Base-by-base conservation (phyloP, 1,284 basidiomycete genomes). In the Psilocybe mexicana region DNA sequence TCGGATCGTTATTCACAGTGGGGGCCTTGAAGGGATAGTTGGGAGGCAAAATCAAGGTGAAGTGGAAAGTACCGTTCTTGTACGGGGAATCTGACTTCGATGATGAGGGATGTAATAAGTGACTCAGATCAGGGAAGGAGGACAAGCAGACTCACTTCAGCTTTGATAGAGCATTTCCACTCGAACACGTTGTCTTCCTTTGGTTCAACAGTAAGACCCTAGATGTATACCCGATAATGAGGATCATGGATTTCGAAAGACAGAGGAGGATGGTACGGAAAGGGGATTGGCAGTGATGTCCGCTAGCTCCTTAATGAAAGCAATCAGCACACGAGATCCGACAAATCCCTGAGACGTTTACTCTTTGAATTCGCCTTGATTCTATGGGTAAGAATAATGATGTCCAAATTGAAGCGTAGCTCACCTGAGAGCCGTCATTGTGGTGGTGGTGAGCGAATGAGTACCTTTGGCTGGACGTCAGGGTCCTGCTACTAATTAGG, bases 11-110 rank as follows among this genome's bases (percentile, higher is more conserved):
- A 61, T 84, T 64, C 72, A 94, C 93, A 50, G 80, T 80, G 42
- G 93, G 93, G 2, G 92, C 85, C 73, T 96, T 95, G 86, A 96
- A 97, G 0, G 94, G 94, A 68, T 90, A 96, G 71, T 88, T 90
- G 23, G 81, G 70, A 1, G 91, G 88, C 48, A 94, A 82, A 28
- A 80, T 78, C 26, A 95, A 73, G 44, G 77, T 85, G 72, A 94
- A 89, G 60, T 82, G 78, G 75, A 94, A 96, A 1, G 82, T 91
- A 51, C 94, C 94, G 55, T 85, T 85, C 69, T 87, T 89, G 80
- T 95, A 96, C 0, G 93, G 93, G 42, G 90, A 90, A 58, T 87
- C 85, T 55, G 83, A 69, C 91, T 94, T 63, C 54, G 12, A 35
- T 43, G 12, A 35, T 43, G 46, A 43, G 51, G 33, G 45, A 45